These are phyloP conservation scores for Nigrospora sphaerica DNA, from an alignment of 2,329 filamentous ascomycete genomes.

Conservation along the genomic window DNA sequence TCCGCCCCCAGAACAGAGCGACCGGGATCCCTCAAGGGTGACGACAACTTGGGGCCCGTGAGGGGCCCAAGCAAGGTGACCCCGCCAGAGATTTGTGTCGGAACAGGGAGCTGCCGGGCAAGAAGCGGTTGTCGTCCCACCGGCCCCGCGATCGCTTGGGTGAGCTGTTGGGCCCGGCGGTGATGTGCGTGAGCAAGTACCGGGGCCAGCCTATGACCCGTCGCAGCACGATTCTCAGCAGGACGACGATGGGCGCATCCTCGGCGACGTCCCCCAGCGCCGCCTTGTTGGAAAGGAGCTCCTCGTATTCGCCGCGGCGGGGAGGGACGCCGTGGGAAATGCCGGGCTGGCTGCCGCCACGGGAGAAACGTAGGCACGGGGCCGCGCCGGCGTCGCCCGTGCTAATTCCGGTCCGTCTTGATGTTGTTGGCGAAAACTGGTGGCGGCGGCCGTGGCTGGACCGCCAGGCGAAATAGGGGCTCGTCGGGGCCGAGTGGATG, in stretches of 20 bases:
- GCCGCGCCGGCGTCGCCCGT: neutral
- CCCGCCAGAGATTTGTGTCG: slow-evolving; percentile 26
- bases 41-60: no score
- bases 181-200: slow-evolving; percentile 54
- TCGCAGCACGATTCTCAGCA: slow-evolving; percentile 47
- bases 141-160: slow-evolving; percentile 29
- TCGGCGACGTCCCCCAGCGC: slow-evolving; percentile 31
- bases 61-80: no score
- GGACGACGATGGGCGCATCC: slow-evolving; percentile 50
- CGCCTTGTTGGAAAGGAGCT: slow-evolving; percentile 2
- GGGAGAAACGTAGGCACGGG: neutral
- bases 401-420: slow-evolving; percentile 10
- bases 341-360: neutral
- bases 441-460: slow-evolving; percentile 10
- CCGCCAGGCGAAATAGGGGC: slow-evolving; percentile 7
- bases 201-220: slow-evolving; percentile 58
- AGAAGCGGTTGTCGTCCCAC: slow-evolving; percentile 46
- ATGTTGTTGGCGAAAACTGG: slow-evolving; percentile 11
- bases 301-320: slow-evolving; percentile 4
- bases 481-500: slow-evolving; percentile 7
- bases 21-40: no score
- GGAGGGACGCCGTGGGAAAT: slow-evolving; percentile 3
- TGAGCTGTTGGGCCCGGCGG: slow-evolving; percentile 37
- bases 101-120: slow-evolving; percentile 52
- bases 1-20: no score